Conservation (phyloP, 352 stramenopile species). For the Thraustotheca clavata region DNA sequence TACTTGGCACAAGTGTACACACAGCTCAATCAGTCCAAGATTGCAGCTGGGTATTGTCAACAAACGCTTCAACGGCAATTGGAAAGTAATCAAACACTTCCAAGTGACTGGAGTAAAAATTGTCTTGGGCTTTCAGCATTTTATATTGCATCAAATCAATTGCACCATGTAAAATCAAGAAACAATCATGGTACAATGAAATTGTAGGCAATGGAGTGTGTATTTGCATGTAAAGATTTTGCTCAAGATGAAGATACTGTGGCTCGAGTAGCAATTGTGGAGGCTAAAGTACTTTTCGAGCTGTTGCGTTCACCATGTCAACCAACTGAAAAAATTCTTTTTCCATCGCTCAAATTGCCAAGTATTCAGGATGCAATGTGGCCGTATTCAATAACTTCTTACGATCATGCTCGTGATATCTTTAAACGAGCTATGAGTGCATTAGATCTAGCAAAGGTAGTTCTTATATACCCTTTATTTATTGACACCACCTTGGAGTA, state of each 20-base stretch:
- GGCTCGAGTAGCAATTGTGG: background rate
- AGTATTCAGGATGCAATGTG: slow-evolving; percentile 13
- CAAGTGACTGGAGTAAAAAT: slow-evolving; percentile 10
- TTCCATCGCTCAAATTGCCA: background rate
- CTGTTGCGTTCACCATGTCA: background rate
- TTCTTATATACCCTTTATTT: background rate
- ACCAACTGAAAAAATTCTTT: background rate
- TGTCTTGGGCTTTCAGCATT: background rate
- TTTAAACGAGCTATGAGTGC: slow-evolving; percentile 54
- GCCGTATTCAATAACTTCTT: slow-evolving; percentile 27
- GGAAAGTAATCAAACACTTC: slow-evolving; percentile 6
- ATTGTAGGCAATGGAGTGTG: slow-evolving; percentile 11
- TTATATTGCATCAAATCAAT: slow-evolving; percentile 14
- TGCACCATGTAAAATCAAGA: background rate
- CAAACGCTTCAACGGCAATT: slow-evolving; percentile 59
- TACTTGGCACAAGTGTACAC: slow-evolving; percentile 67
- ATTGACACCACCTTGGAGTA: background rate
- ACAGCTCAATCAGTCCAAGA: slow-evolving; percentile 34
- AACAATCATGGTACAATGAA: background rate
- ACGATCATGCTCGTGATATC: slow-evolving; percentile 41
- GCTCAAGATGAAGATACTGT: background rate
- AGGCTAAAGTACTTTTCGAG: background rate
- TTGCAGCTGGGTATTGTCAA: slow-evolving; percentile 51
- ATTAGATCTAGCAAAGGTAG: slow-evolving; percentile 31
- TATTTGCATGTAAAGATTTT: background rate